These are phyloP conservation scores for Waltiozyma sp. DNA, from an alignment of 1,139 yeast genomes.

Conservation along the genomic window DNA sequence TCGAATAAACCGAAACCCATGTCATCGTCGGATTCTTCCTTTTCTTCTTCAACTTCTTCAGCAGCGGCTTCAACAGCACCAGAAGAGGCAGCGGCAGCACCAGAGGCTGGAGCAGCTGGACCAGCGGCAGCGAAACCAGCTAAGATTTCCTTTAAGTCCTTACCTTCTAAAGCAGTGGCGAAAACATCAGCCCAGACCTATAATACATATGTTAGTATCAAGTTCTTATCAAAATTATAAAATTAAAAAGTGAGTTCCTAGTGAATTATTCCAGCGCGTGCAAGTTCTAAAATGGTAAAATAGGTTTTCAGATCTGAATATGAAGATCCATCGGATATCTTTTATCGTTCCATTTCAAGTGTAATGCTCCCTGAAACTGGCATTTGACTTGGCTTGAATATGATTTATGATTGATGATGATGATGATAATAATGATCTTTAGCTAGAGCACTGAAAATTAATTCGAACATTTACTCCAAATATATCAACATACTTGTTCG, in stretches of 20 bases:
- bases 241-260: too few relatives aligned
- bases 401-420: too few relatives aligned
- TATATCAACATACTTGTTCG: constrained; percentile 41
- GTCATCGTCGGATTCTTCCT: constrained; percentile 70
- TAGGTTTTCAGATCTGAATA: too few relatives aligned
- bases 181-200: constrained; percentile 88
- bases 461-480: neutral
- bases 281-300: too few relatives aligned
- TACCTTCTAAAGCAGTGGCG: constrained; percentile 96
- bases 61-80: constrained; percentile 54
- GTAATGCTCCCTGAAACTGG: too few relatives aligned
- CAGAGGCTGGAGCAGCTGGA: constrained; percentile 50
- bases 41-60: constrained; percentile 30
- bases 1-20: constrained; percentile 74
- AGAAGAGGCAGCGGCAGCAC: constrained; percentile 45
- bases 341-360: too few relatives aligned
- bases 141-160: constrained; percentile 85
- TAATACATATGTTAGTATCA: constrained; percentile 8
- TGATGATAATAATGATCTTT: too few relatives aligned
- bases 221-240: neutral
- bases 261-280: too few relatives aligned
- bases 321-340: too few relatives aligned
- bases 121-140: constrained; percentile 69
- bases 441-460: too few relatives aligned
- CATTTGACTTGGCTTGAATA: too few relatives aligned